These are phyloP conservation scores for Gamarada debralockiae DNA, from an alignment of 495 filamentous ascomycete species.

Conservation along the genomic window DNA sequence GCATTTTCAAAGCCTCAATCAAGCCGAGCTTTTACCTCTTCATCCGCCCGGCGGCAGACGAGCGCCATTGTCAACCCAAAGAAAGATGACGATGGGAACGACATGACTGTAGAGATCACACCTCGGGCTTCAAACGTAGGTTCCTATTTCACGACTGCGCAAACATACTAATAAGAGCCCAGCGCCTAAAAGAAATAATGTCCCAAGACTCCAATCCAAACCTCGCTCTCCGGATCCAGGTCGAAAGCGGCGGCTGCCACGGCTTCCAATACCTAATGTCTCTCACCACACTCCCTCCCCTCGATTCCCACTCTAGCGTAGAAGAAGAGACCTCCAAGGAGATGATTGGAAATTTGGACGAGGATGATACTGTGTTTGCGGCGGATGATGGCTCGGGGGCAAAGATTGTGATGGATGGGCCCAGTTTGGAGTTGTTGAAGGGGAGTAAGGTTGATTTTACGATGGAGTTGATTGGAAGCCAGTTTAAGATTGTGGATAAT, in stretches of 20 bases:
- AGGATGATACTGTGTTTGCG: slow-evolving; percentile 73
- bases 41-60: slow-evolving; percentile 6
- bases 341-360: slow-evolving; percentile 44
- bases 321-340: slow-evolving; percentile 11
- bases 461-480: slow-evolving; percentile 94
- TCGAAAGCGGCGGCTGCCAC: slow-evolving; percentile 92
- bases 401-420: slow-evolving; percentile 84
- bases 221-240: slow-evolving; percentile 82
- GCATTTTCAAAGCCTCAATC: neutral
- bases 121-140: slow-evolving; percentile 74
- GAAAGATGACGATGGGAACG: slow-evolving; percentile 72
- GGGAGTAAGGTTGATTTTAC: slow-evolving; percentile 95
- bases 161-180: neutral
- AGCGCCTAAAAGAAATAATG: slow-evolving; percentile 68
- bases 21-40: slow-evolving; percentile 9
- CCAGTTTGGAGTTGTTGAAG: slow-evolving; percentile 83
- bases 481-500: slow-evolving; percentile 95
- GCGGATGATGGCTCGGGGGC: slow-evolving; percentile 47
- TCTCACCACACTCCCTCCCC: slow-evolving; percentile 54
- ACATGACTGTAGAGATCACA: slow-evolving; percentile 77
- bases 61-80: slow-evolving; percentile 52
- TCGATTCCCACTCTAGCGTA: slow-evolving; percentile 5
- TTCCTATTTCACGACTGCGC: slow-evolving; percentile 13
- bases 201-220: slow-evolving; percentile 72
- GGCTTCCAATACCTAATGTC: slow-evolving; percentile 98